These are phyloP conservation scores for Blumeriella jaapii DNA, from an alignment of 2,329 filamentous ascomycete species.

Conservation along the genomic window DNA sequence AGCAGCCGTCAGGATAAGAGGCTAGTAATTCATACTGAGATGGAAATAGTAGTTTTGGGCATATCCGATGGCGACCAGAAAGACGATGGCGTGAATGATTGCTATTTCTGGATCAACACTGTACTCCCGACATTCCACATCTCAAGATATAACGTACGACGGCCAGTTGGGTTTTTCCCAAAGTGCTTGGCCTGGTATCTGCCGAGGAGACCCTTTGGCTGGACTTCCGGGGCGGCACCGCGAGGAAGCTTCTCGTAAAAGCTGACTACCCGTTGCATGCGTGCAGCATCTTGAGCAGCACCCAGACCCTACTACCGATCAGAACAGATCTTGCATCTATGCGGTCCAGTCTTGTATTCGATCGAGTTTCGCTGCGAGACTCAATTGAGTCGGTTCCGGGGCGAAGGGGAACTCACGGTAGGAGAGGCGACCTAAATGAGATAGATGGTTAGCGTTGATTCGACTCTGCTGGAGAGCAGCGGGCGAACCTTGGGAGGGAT, in stretches of 20 bases:
- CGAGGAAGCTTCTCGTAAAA: constrained; percentile 99
- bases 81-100: constrained; percentile 73
- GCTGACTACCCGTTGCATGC: constrained; percentile 95
- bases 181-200: constrained; percentile 91
- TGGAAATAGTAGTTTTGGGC: constrained; percentile 99
- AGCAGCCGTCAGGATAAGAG: not conserved
- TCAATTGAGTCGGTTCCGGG: not conserved
- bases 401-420: constrained; percentile 22
- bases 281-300: constrained; percentile 85
- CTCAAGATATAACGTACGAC: constrained; percentile 55
- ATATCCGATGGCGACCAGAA: constrained; percentile 75
- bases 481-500: constrained; percentile 89
- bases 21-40: constrained; percentile 59
- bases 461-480: not conserved
- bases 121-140: constrained; percentile 5
- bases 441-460: constrained; percentile 10
- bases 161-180: constrained; percentile 79
- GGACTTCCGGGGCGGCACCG: constrained; percentile 72
- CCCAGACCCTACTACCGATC: constrained; percentile 69
- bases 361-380: not conserved
- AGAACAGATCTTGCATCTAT: constrained; percentile 10
- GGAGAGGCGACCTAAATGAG: constrained; percentile 27
- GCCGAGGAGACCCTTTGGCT: constrained; percentile 72
- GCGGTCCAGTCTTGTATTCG: not conserved
- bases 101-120: constrained; percentile 41